Evolutionary conservation across 345 rosid genomes (phyloP), one percentile per base, ranked within the genome.

Genomic region (Euphorbia lathyris): DNA sequence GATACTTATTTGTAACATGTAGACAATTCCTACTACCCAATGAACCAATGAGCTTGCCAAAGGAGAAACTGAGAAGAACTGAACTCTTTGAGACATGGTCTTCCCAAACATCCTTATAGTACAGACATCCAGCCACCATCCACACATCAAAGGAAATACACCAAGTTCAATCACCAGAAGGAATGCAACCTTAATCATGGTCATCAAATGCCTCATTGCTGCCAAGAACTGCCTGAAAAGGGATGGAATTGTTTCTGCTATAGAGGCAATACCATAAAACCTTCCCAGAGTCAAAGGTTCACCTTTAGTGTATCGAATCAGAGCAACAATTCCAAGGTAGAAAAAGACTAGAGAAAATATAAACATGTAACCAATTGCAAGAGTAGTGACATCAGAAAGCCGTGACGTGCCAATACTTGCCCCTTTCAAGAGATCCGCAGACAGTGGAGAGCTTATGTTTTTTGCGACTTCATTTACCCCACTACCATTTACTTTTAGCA

Each of bases 101-200:
- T 87, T 92, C 74, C 98, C 97, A 81, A 95, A 95, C 97, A 95
- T 90, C 85, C 90, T 83, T 72, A 90, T 82, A 1, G 99, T 95
- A 73, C 97, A 95, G 47, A 92, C 87, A 87, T 95, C 99, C 56
- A 95, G 82, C 98, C 98, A 92, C 99, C 99, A 95, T 47, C 99
- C 99, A 79, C 99, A 95, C 98, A 95, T 92, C 83, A 92, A 81
- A 23, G 99, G 99, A 65, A 95, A 95, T 67, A 92, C 99, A 79
- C 98, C 98, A 69, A 95, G 98, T 80, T 92, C 99, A 73, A 95
- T 92, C 71, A 92, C 99, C 64, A 96, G 77, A 74, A 96, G 97
- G 77, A 96, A 96, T 56, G 99, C 99, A 66, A 96, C 99, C 83
- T 96, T 96, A 58, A 96, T 87, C 99, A 96, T 96, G 45, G 98